phyloP scores from a whole-genome alignment of 331 rosid genomes.

The Quercus tomentella region DNA sequence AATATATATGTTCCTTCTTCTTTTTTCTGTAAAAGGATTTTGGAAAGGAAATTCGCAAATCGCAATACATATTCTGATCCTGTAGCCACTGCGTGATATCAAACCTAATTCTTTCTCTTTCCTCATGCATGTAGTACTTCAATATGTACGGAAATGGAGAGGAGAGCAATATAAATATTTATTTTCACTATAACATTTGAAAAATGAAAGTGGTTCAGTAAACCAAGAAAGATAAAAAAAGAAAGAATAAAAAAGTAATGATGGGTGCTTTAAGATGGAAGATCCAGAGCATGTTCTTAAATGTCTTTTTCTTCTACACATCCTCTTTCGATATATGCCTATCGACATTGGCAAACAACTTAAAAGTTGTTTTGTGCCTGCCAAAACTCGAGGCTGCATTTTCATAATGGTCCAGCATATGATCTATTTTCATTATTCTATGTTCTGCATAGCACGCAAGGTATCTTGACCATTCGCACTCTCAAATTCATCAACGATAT shows the following conservation, averaged over 20 bases:
- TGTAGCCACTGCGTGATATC: not conserved
- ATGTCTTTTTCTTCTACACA: not conserved
- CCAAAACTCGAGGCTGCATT: not conserved
- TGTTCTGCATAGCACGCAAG: not conserved
- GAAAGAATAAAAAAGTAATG: not conserved
- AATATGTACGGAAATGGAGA: not conserved
- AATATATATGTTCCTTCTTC: no score
- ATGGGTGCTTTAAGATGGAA: not conserved
- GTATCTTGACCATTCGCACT: not conserved
- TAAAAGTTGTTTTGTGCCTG: not conserved
- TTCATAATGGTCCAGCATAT: not conserved
- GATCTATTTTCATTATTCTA: not conserved
- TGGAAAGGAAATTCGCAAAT: no score
- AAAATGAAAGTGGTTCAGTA: not conserved
- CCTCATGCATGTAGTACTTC: not conserved
- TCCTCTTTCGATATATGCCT: not conserved
- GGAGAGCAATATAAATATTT: not conserved
- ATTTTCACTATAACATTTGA: not conserved
- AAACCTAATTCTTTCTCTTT: not conserved
- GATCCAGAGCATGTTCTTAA: slow-evolving; percentile 4
- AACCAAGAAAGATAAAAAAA: not conserved
- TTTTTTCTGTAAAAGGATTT: no score
- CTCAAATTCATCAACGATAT: not conserved
- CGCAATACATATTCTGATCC: no score
- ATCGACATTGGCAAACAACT: not conserved